These are phyloP conservation scores for Arthrobotrys musiformis DNA, from an alignment of 2,329 filamentous ascomycete genomes.

Conservation along the genomic window DNA sequence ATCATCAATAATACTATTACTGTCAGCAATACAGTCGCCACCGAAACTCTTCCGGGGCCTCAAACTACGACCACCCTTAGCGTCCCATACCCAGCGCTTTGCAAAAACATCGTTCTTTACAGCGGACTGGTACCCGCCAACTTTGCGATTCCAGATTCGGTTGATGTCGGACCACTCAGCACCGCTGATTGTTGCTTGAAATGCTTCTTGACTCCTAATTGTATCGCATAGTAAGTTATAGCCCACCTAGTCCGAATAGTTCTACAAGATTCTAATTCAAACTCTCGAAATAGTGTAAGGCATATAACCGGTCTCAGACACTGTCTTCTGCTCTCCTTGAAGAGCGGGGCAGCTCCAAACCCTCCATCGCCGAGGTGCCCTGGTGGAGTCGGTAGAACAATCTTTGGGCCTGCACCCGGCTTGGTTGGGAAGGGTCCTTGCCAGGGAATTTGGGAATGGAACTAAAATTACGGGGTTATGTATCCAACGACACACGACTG, in stretches of 20 bases:
- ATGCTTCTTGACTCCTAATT: not conserved
- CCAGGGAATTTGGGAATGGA: not conserved
- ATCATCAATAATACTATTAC: not conserved
- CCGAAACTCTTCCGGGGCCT: not conserved
- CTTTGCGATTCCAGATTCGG: not conserved
- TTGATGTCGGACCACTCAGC: not conserved
- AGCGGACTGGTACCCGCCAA: not conserved
- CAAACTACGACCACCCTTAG: constrained; percentile 10
- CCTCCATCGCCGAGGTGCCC: constrained; percentile 11
- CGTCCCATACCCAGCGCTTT: not conserved
- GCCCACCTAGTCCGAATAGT: not conserved
- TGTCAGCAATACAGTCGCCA: not conserved
- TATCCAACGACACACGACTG: no score
- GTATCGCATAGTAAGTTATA: constrained; percentile 1
- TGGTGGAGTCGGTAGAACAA: not conserved
- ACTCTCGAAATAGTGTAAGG: not conserved
- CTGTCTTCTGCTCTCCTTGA: not conserved
- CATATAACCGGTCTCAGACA: not conserved
- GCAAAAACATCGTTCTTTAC: not conserved
- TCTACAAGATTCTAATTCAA: not conserved
- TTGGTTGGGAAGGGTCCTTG: constrained; percentile 13
- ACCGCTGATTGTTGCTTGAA: not conserved
- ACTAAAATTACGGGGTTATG: not conserved
- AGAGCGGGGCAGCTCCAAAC: not conserved
- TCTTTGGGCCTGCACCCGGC: not conserved